A percentile compares a stretch with the other conserved stretches of the same genome.
phyloP scores from a whole-genome alignment of 2,329 filamentous ascomycete species.

The Calonectria henricotiae region DNA sequence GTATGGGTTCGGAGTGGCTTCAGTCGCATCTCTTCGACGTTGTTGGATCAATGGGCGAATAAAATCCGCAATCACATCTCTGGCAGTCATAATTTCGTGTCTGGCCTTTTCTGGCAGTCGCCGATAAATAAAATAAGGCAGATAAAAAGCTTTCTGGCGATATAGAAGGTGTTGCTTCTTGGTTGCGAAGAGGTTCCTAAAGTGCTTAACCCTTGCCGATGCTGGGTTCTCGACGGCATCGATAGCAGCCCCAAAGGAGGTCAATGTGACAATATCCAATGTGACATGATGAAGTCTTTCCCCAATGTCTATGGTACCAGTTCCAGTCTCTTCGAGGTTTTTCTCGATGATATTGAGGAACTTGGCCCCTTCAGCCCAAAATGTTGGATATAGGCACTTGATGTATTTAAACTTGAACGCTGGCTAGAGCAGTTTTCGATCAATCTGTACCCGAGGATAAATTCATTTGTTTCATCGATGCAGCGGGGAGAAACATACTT shows the following conservation, averaged over 20 bases:
- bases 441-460: conserved; percentile 24
- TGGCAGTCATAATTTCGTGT: conserved; percentile 37
- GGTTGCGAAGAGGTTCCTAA: conserved; percentile 38
- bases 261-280: conserved; percentile 68
- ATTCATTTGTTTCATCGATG: not conserved
- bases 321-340: conserved; percentile 23
- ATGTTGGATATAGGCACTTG: conserved; percentile 26
- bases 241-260: conserved; percentile 49
- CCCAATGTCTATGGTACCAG: conserved; percentile 63
- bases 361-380: conserved; percentile 35
- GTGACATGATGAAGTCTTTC: conserved; percentile 66
- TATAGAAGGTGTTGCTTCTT: conserved; percentile 36
- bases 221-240: conserved; percentile 35
- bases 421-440: conserved; percentile 37
- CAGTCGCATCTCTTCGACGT: conserved; percentile 27
- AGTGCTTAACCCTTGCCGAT: conserved; percentile 35
- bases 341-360: conserved; percentile 38
- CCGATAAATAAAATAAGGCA: conserved; percentile 35
- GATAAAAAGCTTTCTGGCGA: conserved; percentile 31
- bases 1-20: conserved; percentile 27
- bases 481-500: conserved; percentile 6
- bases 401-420: conserved; percentile 34
- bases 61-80: conserved; percentile 36
- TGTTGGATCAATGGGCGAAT: conserved; percentile 38
- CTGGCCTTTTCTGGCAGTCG: conserved; percentile 34